Evolutionary conservation across 345 rosid species (phyloP).

Genomic region (Eucalyptus cloeziana): DNA sequence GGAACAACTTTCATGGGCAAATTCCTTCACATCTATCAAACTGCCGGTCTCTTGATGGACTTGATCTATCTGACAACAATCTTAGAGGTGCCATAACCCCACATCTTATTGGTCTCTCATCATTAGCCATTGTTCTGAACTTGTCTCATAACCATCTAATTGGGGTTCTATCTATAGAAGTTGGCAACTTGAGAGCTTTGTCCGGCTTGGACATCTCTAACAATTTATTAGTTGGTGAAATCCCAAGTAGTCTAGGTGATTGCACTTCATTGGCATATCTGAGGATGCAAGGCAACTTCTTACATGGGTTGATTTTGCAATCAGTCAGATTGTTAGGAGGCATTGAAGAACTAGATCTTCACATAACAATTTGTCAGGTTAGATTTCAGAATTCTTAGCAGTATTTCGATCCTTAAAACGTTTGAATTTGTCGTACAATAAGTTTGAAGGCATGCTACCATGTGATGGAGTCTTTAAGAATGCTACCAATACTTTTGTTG

Average conservation of each 20-base stretch:
- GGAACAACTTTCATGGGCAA: neutral
- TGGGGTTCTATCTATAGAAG: neutral
- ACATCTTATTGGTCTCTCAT: neutral
- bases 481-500: rapidly evolving
- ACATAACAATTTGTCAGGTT: neutral
- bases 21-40: neutral
- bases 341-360: neutral
- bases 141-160: neutral
- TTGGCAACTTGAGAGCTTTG: neutral
- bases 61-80: neutral
- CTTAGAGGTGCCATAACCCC: neutral
- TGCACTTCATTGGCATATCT: neutral
- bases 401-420: neutral
- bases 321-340: neutral
- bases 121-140: neutral
- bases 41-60: neutral
- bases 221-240: neutral
- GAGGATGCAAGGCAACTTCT: neutral
- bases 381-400: neutral
- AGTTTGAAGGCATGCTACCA: neutral
- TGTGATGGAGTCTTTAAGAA: neutral
- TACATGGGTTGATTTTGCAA: neutral
- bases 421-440: neutral
- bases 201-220: neutral
- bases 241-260: neutral